Percentiles rank a stretch among this genome's conserved stretches.
Conservation (phyloP, 257 asterid genomes). For the Thymus mandschuricus region DNA sequence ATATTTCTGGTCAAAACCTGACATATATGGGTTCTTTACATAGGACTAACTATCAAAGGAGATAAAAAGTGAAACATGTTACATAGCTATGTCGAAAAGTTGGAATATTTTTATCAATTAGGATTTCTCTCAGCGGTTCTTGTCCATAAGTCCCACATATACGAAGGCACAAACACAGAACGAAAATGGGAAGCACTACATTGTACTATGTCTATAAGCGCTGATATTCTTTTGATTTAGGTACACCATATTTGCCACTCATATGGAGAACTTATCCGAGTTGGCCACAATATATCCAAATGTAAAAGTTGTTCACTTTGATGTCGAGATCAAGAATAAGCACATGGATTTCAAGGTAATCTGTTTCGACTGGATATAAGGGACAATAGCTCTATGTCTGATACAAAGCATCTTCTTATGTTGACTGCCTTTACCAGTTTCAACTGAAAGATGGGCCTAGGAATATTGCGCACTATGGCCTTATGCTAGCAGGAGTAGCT, state of each 20-base stretch:
- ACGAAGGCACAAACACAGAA: background rate
- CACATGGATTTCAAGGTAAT: conserved; percentile 94
- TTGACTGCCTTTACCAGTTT: conserved; percentile 54
- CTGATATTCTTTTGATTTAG: conserved; percentile 43
- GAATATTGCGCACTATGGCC: conserved; percentile 88
- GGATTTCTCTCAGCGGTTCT: background rate
- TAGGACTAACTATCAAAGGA: no score
- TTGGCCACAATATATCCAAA: conserved; percentile 85
- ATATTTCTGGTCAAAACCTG: background rate
- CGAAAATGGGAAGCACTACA: background rate
- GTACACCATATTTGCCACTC: conserved; percentile 94
- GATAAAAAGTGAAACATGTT: background rate
- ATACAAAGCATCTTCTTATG: conserved; percentile 21
- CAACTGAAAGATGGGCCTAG: conserved; percentile 88
- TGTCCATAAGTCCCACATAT: background rate
- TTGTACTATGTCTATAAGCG: background rate
- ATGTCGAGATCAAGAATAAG: conserved; percentile 76
- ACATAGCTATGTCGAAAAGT: background rate
- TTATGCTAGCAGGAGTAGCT: conserved; percentile 92
- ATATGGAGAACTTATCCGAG: conserved; percentile 90
- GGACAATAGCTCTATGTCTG: background rate
- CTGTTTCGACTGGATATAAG: conserved; percentile 11
- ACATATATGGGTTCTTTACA: background rate
- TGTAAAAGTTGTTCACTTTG: conserved; percentile 86
- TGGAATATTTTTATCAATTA: background rate